Evolutionary conservation across 1,284 basidiomycete genomes (phyloP).

Genomic region (Taiwanofungus camphoratus): DNA sequence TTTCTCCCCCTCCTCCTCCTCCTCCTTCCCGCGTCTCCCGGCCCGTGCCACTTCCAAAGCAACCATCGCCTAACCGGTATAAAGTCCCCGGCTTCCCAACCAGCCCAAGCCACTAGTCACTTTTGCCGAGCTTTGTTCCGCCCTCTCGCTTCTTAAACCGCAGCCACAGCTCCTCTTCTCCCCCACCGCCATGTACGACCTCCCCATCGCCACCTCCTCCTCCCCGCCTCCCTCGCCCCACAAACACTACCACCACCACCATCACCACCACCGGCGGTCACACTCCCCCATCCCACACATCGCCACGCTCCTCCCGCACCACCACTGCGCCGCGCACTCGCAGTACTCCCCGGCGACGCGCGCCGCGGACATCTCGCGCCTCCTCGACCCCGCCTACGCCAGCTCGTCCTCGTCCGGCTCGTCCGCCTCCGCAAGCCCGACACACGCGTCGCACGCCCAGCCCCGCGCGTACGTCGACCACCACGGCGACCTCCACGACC

Average conservation of each 20-base stretch:
- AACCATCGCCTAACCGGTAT: background rate
- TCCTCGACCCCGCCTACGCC: conserved; percentile 60
- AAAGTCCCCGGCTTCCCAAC: background rate
- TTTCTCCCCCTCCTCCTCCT: background rate
- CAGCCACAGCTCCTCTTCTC: too few species aligned
- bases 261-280: conserved; percentile 16
- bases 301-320: conserved; percentile 24
- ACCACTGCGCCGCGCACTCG: conserved; percentile 15
- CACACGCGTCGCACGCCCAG: conserved; percentile 24
- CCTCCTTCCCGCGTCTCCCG: background rate
- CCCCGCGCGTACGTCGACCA: conserved; percentile 49
- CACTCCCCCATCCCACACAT: conserved; percentile 25
- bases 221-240: conserved; percentile 12
- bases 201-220: conserved; percentile 15
- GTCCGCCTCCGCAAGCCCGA: conserved; percentile 24
- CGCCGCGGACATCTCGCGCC: conserved; percentile 49
- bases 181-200: conserved; percentile 19
- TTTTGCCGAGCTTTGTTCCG: conserved; percentile 3
- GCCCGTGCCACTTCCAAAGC: background rate
- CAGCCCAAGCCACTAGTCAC: background rate
- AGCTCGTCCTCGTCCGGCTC: conserved; percentile 34
- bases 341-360: conserved; percentile 33
- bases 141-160: background rate
- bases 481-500: conserved; percentile 60
- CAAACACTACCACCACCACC: conserved; percentile 19